phyloP scores from a whole-genome alignment of 805 yeast genomes.

The Vanderwaltozyma polyspora region DNA sequence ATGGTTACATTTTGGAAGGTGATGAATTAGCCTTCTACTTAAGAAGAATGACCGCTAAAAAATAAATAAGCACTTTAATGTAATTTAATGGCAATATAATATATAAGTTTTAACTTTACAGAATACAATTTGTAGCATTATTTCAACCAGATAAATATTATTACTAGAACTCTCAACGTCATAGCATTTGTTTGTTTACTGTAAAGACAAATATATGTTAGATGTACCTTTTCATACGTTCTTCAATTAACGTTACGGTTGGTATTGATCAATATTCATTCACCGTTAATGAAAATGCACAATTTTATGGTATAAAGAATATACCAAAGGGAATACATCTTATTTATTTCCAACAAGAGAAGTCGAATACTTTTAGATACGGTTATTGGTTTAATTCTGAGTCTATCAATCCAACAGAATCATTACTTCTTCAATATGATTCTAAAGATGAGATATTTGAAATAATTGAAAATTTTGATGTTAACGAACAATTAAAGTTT shows the following conservation, averaged over 20 bases:
- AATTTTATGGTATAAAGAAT: constrained; percentile 19
- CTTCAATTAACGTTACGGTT: constrained; percentile 12
- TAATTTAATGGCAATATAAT: too few species aligned
- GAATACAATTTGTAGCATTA: too few species aligned
- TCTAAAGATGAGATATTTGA: constrained; percentile 9
- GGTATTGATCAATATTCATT: constrained; percentile 22
- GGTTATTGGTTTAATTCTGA: constrained; percentile 23
- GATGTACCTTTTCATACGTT: too few species aligned
- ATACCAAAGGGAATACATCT: constrained; percentile 19
- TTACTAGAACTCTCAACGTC: too few species aligned
- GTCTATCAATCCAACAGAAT: background rate
- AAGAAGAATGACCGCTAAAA: constrained; percentile 98
- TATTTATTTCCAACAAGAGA: constrained; percentile 15
- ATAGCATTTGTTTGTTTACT: too few species aligned
- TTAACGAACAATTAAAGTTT: background rate
- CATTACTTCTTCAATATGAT: constrained; percentile 10
- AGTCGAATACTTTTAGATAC: constrained; percentile 13
- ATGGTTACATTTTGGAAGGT: constrained; percentile 99
- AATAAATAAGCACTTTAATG: too few species aligned
- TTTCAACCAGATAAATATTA: too few species aligned
- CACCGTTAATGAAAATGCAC: constrained; percentile 12
- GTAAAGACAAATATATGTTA: too few species aligned
- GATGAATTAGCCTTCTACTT: constrained; percentile 99
- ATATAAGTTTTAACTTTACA: too few species aligned
- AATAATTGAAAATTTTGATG: constrained; percentile 2